phyloP scores from a whole-genome alignment of 345 rosid species.

The Erodium maritimum region DNA sequence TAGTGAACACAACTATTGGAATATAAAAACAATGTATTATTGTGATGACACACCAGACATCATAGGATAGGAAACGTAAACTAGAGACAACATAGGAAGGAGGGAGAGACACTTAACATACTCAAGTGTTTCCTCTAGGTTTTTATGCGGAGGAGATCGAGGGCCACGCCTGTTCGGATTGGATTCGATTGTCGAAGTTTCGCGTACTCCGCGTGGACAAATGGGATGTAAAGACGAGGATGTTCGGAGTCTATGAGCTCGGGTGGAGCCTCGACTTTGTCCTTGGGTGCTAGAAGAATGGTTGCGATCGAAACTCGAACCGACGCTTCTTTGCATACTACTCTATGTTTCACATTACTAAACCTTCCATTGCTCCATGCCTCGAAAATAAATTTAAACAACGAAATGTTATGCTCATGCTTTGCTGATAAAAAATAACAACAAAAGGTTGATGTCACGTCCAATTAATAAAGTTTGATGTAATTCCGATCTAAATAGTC shows the following conservation, averaged over 20 bases:
- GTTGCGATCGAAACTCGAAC: constrained; percentile 52
- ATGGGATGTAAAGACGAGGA: constrained; percentile 28
- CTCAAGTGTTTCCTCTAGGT: background rate
- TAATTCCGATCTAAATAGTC: no score
- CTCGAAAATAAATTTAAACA: constrained; percentile 13
- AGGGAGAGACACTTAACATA: no score
- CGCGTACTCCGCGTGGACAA: constrained; percentile 35
- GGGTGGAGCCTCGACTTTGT: constrained; percentile 27
- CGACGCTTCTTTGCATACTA: constrained; percentile 56
- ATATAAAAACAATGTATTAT: no score
- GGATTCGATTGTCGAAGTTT: constrained; percentile 27
- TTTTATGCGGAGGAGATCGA: constrained; percentile 20
- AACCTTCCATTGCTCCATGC: constrained; percentile 76
- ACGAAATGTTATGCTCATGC: no score
- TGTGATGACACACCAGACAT: no score
- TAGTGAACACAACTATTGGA: no score
- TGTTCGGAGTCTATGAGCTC: constrained; percentile 30
- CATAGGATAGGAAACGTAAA: no score
- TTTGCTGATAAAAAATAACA: no score
- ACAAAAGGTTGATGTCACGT: no score
- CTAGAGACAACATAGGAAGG: no score
- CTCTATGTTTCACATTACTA: constrained; percentile 52
- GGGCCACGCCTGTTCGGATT: constrained; percentile 40
- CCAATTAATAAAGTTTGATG: no score
- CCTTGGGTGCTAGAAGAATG: constrained; percentile 50